A percentile compares a stretch with the other conserved stretches of the same genome.
phyloP scores from a whole-genome alignment of 441 rosid genomes.

The Brassica balearica region DNA sequence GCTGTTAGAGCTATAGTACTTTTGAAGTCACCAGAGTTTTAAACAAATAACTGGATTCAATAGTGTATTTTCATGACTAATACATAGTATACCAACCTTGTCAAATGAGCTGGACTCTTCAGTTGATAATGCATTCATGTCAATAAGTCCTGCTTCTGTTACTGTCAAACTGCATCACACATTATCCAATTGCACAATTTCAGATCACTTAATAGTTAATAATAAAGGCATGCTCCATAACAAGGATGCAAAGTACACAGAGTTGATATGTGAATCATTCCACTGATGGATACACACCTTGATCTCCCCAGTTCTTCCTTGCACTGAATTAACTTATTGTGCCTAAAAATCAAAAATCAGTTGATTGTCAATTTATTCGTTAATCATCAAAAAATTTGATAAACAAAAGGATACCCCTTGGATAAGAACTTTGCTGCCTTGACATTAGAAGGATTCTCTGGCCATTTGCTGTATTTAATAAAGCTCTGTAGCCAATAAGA shows the following conservation, averaged over 20 bases:
- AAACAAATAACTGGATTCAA: not conserved
- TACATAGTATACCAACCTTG: slow-evolving; percentile 54
- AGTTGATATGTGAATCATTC: no score
- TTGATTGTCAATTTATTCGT: slow-evolving; percentile 14
- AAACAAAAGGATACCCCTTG: slow-evolving; percentile 65
- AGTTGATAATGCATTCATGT: slow-evolving; percentile 47
- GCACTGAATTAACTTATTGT: slow-evolving; percentile 74
- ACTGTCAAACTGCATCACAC: slow-evolving; percentile 60
- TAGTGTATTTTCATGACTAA: slow-evolving; percentile 44
- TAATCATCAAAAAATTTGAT: slow-evolving; percentile 14
- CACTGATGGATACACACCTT: slow-evolving; percentile 47
- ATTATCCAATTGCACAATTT: slow-evolving; percentile 18
- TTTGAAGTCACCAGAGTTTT: not conserved
- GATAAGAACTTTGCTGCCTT: slow-evolving; percentile 93
- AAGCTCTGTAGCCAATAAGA: slow-evolving; percentile 97
- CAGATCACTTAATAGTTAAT: not conserved
- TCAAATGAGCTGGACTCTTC: slow-evolving; percentile 77
- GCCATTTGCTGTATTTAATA: slow-evolving; percentile 96
- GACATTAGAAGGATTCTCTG: slow-evolving; percentile 82
- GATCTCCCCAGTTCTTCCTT: slow-evolving; percentile 70
- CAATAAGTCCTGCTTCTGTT: slow-evolving; percentile 48
- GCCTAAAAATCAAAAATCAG: slow-evolving; percentile 59
- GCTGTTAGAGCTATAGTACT: slow-evolving; percentile 19
- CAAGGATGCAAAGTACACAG: slow-evolving; percentile 5
- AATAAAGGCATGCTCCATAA: slow-evolving; percentile 2